These are phyloP conservation scores for Cyclaneusma minus DNA, from an alignment of 2,329 filamentous ascomycete species.

Conservation along the genomic window DNA sequence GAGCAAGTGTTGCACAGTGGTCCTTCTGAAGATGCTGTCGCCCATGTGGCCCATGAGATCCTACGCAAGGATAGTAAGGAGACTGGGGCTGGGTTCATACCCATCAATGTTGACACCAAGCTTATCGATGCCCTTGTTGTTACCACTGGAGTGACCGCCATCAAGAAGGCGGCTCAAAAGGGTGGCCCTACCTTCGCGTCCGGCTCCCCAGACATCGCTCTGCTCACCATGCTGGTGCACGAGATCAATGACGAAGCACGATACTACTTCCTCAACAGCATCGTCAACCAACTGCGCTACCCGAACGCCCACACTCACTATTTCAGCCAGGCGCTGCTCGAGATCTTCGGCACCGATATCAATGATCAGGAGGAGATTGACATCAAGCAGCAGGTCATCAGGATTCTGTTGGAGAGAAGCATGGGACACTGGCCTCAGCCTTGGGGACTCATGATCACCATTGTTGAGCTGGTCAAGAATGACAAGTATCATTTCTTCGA, in stretches of 20 bases:
- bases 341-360: constrained; percentile 68
- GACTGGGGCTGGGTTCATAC: constrained; percentile 50
- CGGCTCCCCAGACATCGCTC: constrained; percentile 49
- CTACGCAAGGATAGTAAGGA: constrained; percentile 40
- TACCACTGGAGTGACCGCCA: constrained; percentile 62
- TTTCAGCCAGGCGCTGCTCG: constrained; percentile 73
- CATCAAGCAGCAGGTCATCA: constrained; percentile 79
- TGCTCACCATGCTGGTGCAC: constrained; percentile 63
- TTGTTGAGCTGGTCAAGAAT: constrained; percentile 84
- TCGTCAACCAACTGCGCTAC: constrained; percentile 83
- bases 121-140: constrained; percentile 74
- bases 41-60: constrained; percentile 61
- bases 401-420: constrained; percentile 75
- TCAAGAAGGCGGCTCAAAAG: constrained; percentile 39
- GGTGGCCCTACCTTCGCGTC: constrained; percentile 48
- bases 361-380: constrained; percentile 62
- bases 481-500: constrained; percentile 85
- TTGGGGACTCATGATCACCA: constrained; percentile 82
- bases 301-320: constrained; percentile 84
- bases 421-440: constrained; percentile 85
- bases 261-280: constrained; percentile 70
- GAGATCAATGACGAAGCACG: constrained; percentile 63
- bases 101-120: constrained; percentile 50
- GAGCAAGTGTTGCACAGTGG: constrained; percentile 44
- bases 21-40: constrained; percentile 56